Percentiles rank a stretch among this genome's conserved stretches.
Evolutionary conservation across 768 basidiomycete genomes (phyloP).

Genomic region (Boletus pseudopeckii): DNA sequence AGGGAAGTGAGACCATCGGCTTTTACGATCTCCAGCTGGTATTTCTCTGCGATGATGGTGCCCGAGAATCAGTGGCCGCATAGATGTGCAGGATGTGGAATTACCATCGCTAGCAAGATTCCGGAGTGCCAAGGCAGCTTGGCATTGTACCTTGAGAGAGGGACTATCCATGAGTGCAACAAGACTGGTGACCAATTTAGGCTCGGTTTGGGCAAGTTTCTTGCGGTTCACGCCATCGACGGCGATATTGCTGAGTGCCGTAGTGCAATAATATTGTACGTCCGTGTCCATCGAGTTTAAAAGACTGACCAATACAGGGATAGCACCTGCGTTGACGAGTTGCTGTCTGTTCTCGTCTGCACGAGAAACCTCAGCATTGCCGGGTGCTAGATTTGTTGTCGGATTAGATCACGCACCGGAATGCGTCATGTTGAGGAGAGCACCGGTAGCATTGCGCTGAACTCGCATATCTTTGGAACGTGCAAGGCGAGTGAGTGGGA

Average conservation of each 20-base stretch:
- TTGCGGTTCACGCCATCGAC: constrained; percentile 95
- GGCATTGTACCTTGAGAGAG: constrained; percentile 97
- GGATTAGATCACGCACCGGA: constrained; percentile 57
- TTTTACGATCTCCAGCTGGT: constrained; percentile 97
- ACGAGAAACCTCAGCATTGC: constrained; percentile 1
- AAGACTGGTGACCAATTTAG: constrained; percentile 89
- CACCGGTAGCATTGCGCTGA: constrained; percentile 97
- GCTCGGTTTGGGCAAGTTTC: constrained; percentile 91
- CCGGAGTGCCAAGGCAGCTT: constrained; percentile 91
- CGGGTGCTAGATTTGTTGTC: background rate
- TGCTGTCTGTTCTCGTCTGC: constrained; percentile 97
- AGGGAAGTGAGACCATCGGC: constrained; percentile 89
- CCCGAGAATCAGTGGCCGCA: background rate
- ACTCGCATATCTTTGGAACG: constrained; percentile 99
- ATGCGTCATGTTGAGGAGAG: constrained; percentile 98
- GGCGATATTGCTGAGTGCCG: constrained; percentile 96
- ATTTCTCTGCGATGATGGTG: constrained; percentile 68
- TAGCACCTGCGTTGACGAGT: constrained; percentile 96
- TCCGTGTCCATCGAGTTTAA: constrained; percentile 98
- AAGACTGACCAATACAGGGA: constrained; percentile 92
- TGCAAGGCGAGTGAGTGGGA: constrained; percentile 92
- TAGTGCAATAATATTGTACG: constrained; percentile 99
- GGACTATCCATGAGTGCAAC: constrained; percentile 96
- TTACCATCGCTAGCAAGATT: constrained; percentile 96
- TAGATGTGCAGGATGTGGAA: constrained; percentile 10